Evolutionary conservation across 2,329 filamentous ascomycete species (phyloP).

Genomic region (Colletotrichum tropicicola): DNA sequence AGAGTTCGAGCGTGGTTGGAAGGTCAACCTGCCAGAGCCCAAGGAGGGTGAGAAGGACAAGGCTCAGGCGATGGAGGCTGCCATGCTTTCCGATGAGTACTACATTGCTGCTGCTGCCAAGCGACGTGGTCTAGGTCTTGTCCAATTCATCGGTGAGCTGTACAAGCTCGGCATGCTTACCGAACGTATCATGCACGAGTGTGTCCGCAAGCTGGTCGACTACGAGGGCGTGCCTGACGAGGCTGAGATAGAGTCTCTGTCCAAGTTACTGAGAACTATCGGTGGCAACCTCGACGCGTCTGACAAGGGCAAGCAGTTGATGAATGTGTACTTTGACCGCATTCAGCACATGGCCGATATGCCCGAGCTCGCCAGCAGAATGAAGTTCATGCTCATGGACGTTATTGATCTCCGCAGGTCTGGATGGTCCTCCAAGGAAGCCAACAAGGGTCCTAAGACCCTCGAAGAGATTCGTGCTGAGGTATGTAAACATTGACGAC

Average conservation of each 20-base stretch:
- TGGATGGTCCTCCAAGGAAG: constrained; percentile 87
- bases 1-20: constrained; percentile 98
- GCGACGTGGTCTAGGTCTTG: constrained; percentile 94
- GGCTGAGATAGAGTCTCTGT: constrained; percentile 94
- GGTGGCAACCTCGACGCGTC: constrained; percentile 85
- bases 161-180: constrained; percentile 99
- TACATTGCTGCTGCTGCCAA: constrained; percentile 94
- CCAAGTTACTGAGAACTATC: constrained; percentile 91
- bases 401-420: constrained; percentile 82
- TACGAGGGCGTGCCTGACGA: constrained; percentile 94
- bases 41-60: constrained; percentile 65
- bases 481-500: constrained; percentile 51
- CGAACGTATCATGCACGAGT: constrained; percentile 99
- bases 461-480: constrained; percentile 90
- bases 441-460: constrained; percentile 95
- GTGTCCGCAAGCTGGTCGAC: constrained; percentile 95
- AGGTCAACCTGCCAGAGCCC: constrained; percentile 83
- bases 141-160: constrained; percentile 98
- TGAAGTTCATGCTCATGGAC: constrained; percentile 97
- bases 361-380: constrained; percentile 83
- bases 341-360: constrained; percentile 85
- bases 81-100: constrained; percentile 94
- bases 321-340: constrained; percentile 93
- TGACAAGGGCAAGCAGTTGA: constrained; percentile 85
- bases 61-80: constrained; percentile 73